A percentile compares a stretch with the other conserved stretches of the same genome.
These are phyloP conservation scores for Colletotrichum lentis DNA, from an alignment of 2,329 filamentous ascomycete genomes.

Conservation along the genomic window DNA sequence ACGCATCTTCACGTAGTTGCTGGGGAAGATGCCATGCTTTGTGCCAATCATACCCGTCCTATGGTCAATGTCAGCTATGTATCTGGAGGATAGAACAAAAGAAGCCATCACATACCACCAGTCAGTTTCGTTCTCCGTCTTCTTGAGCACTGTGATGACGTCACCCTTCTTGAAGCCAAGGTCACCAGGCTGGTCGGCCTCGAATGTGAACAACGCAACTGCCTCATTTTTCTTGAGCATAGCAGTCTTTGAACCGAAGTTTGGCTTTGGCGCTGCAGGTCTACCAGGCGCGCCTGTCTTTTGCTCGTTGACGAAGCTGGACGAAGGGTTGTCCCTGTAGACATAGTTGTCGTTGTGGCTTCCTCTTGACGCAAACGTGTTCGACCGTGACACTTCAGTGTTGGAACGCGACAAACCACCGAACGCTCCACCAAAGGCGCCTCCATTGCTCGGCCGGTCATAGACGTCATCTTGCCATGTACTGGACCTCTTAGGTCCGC, in stretches of 20 bases:
- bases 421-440: constrained; percentile 42
- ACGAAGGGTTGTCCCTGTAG: constrained; percentile 57
- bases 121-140: constrained; percentile 91
- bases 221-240: constrained; percentile 78
- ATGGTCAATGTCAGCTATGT: constrained; percentile 13
- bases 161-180: constrained; percentile 91
- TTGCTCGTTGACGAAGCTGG: constrained; percentile 47
- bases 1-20: constrained; percentile 75
- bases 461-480: constrained; percentile 83
- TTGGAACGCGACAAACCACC: constrained; percentile 57
- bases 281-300: constrained; percentile 69
- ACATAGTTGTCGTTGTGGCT: constrained; percentile 59
- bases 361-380: constrained; percentile 57
- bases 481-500: constrained; percentile 66
- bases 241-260: constrained; percentile 71
- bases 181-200: constrained; percentile 91
- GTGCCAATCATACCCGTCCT: constrained; percentile 90
- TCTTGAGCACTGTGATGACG: constrained; percentile 91
- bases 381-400: constrained; percentile 61
- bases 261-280: constrained; percentile 88
- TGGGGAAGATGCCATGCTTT: constrained; percentile 91
- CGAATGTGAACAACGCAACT: constrained; percentile 90
- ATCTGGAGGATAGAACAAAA: background rate
- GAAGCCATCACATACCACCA: constrained; percentile 78
- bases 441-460: constrained; percentile 60